Conservation (phyloP, 2,329 filamentous ascomycete genomes). For the Bertia moriformis region DNA sequence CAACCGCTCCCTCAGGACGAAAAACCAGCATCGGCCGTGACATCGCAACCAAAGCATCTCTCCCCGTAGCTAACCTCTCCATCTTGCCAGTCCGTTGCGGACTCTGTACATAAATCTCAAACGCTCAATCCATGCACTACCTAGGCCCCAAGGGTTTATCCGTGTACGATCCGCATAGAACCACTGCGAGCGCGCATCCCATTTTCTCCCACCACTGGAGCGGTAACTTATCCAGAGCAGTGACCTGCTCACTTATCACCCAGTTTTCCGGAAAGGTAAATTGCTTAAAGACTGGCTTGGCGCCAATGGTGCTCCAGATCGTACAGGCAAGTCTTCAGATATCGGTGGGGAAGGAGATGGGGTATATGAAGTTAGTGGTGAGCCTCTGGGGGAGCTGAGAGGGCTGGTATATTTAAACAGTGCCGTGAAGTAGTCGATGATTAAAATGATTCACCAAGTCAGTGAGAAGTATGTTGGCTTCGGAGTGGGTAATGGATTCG, state of each 20-base stretch:
- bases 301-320: not conserved
- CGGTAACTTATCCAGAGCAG: not conserved
- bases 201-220: not conserved
- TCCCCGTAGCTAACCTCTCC: not conserved
- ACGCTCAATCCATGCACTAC: not conserved
- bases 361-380: not conserved
- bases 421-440: conserved; percentile 1
- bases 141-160: not conserved
- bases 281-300: not conserved
- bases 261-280: not conserved
- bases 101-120: not conserved
- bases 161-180: not conserved
- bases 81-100: not conserved
- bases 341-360: not conserved
- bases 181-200: not conserved
- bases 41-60: not conserved
- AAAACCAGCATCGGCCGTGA: not conserved
- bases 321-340: not conserved
- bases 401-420: conserved; percentile 5
- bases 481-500: conserved; percentile 8
- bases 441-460: not conserved
- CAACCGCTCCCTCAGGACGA: not conserved
- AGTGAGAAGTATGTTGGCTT: conserved; percentile 10
- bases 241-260: not conserved
- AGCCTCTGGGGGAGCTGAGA: not conserved